phyloP scores from a whole-genome alignment of 192 early-diverging fungal species.

The Umbelopsis sp. region DNA sequence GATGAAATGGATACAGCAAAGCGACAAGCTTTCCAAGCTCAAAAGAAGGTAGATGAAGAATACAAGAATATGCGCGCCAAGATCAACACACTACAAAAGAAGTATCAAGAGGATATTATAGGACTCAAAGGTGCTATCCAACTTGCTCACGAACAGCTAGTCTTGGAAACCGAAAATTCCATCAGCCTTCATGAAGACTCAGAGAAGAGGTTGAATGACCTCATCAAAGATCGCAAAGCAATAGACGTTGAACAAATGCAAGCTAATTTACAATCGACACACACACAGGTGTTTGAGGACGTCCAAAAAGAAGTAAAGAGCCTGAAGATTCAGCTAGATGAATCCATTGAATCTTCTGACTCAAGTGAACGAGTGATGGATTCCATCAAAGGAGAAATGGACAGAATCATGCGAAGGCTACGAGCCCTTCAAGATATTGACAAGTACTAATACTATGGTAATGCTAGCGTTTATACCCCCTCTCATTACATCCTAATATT shows the following conservation, averaged over 20 bases:
- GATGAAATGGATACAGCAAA: conserved; percentile 37
- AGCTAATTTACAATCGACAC: not conserved
- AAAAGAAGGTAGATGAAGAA: conserved; percentile 23
- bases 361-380: conserved; percentile 22
- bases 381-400: conserved; percentile 30
- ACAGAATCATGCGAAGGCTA: conserved; percentile 26
- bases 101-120: conserved; percentile 30
- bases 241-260: conserved; percentile 25
- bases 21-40: conserved; percentile 23
- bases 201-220: conserved; percentile 16
- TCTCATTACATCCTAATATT: no score
- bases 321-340: conserved; percentile 14
- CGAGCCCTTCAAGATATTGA: conserved; percentile 11
- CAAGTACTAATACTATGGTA: not conserved
- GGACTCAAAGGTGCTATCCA: conserved; percentile 18
- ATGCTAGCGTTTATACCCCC: not conserved
- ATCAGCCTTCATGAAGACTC: conserved; percentile 27
- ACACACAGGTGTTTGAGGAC: conserved; percentile 3
- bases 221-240: conserved; percentile 16
- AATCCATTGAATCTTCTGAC: conserved; percentile 17
- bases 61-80: conserved; percentile 25
- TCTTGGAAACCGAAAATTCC: conserved; percentile 18
- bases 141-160: conserved; percentile 29
- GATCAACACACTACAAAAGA: conserved; percentile 24
- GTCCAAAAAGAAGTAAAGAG: conserved; percentile 21